phyloP scores from a whole-genome alignment of 2,329 filamentous ascomycete genomes.

The Xylariaceae sp. region DNA sequence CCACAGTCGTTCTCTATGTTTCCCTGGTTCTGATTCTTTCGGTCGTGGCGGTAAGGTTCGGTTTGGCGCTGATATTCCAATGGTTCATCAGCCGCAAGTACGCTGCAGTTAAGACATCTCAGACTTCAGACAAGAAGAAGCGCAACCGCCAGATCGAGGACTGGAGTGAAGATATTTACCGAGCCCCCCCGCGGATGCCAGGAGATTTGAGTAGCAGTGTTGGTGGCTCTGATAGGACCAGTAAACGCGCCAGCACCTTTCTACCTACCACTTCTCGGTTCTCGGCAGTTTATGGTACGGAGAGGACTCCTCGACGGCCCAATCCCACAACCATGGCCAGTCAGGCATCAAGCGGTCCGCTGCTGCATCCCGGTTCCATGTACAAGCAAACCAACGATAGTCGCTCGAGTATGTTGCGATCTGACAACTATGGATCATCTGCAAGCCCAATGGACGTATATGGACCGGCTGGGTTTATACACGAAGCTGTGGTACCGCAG shows the following conservation, averaged over 20 bases:
- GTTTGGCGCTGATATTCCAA: constrained; percentile 86
- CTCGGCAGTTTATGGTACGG: constrained; percentile 80
- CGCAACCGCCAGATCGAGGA: constrained; percentile 93
- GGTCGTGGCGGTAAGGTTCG: constrained; percentile 80
- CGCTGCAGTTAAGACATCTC: constrained; percentile 78
- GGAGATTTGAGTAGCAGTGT: constrained; percentile 68
- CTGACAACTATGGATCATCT: constrained; percentile 50
- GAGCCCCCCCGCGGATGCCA: constrained; percentile 75
- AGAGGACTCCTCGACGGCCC: constrained; percentile 48
- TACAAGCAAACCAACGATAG: constrained; percentile 66
- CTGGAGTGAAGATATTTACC: constrained; percentile 97
- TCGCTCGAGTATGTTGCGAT: constrained; percentile 60
- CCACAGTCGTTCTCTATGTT: constrained; percentile 92
- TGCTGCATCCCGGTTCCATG: constrained; percentile 66
- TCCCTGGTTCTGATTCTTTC: constrained; percentile 88
- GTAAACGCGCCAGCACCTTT: constrained; percentile 79
- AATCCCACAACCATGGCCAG: constrained; percentile 92
- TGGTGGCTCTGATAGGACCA: constrained; percentile 61
- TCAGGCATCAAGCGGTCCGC: constrained; percentile 69
- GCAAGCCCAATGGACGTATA: constrained; percentile 61
- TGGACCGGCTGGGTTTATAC: constrained; percentile 90
- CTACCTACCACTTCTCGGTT: constrained; percentile 92
- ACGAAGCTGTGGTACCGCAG: constrained; percentile 92
- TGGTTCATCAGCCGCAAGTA: constrained; percentile 93
- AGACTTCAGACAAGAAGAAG: constrained; percentile 75